Conservation (phyloP, 2,329 filamentous ascomycete species). For the Alternaria brassicae region DNA sequence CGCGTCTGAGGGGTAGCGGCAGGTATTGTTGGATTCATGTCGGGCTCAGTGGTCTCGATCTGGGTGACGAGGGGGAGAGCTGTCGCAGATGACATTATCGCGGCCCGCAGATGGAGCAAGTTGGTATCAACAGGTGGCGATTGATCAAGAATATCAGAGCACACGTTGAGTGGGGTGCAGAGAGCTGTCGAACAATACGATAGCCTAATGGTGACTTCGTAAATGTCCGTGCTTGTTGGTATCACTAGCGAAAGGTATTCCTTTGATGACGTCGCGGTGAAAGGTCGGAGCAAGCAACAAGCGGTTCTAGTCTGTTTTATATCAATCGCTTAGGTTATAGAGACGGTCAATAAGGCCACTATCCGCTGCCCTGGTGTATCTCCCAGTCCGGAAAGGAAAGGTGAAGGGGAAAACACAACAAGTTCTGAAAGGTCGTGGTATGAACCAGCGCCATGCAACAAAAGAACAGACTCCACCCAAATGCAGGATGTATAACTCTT, state of each 20-base stretch:
- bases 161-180: background rate
- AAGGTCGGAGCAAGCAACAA: constrained; percentile 1
- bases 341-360: background rate
- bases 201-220: background rate
- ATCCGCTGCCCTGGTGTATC: background rate
- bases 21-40: background rate
- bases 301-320: background rate
- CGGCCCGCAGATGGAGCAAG: background rate
- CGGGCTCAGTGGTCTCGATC: background rate
- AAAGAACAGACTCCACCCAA: background rate
- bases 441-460: background rate
- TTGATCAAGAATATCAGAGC: background rate
- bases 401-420: background rate
- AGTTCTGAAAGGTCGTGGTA: background rate
- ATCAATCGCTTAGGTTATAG: background rate
- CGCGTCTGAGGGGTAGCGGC: background rate
- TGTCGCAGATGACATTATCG: background rate
- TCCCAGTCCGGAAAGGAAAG: too few species aligned
- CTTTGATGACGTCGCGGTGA: background rate
- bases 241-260: background rate
- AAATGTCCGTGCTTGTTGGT: background rate
- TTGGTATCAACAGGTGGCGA: background rate
- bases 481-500: background rate
- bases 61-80: background rate
- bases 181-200: background rate